Evolutionary conservation across 495 filamentous ascomycete species (phyloP).

Genomic region (Trichoderma orchidacearum): DNA sequence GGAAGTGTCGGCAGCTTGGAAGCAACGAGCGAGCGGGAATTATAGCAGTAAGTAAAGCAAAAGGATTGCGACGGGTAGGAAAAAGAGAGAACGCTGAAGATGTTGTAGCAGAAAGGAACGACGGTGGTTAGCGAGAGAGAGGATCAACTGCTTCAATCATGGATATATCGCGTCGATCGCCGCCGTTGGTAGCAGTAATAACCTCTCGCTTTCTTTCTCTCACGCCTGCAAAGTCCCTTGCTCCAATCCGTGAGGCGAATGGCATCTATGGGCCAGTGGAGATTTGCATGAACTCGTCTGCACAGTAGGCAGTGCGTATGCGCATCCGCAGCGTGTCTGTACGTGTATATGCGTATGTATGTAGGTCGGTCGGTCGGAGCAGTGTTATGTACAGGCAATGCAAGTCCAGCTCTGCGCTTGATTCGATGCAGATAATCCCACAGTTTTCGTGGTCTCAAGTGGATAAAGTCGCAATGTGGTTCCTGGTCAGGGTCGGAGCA

Average conservation of each 20-base stretch:
- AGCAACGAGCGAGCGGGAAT: not conserved
- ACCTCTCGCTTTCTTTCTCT: too few species aligned
- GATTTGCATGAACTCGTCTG: not conserved
- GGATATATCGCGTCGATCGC: not conserved
- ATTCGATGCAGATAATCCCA: not conserved
- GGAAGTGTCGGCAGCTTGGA: not conserved
- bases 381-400: not conserved
- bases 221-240: too few species aligned
- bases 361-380: not conserved
- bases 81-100: not conserved
- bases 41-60: not conserved
- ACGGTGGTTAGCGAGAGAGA: not conserved
- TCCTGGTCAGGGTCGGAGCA: not conserved
- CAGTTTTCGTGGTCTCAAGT: not conserved
- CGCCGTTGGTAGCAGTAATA: not conserved
- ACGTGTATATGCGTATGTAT: not conserved
- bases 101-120: not conserved
- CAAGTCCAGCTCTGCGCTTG: not conserved
- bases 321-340: not conserved
- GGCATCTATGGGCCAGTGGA: too few species aligned
- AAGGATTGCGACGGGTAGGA: not conserved
- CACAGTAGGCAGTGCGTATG: not conserved
- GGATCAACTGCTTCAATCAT: not conserved
- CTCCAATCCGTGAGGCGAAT: too few species aligned
- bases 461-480: not conserved